Evolutionary conservation across 148 eudicot genomes (phyloP), one percentile per base, ranked within the genome.

Genomic region (Rhododendron vialii): DNA sequence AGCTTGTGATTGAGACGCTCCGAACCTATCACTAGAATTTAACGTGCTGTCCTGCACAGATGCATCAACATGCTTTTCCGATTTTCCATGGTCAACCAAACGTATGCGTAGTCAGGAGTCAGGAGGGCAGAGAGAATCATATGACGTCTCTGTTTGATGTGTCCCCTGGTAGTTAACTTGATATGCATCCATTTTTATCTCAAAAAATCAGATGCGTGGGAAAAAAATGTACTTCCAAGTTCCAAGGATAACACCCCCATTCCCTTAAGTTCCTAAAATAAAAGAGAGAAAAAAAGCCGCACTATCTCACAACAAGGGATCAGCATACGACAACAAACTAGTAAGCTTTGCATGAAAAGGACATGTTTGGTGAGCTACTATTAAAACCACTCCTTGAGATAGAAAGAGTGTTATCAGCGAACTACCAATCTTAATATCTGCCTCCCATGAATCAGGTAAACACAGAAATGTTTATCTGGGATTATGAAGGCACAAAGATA

Each of bases 391-490:
- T 85, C 80, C 84, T 65, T 86, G 71, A 83, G 87, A 55, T 83
- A 41, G 18, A 71, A 71, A 89, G 89, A 69, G 91, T 57, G 92
- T 81, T 87, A 90, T 88, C 90, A 92, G 90, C 92, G 82, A 89
- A 86, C 91, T 89, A 51, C 91, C 88, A 84, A 74, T 57, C 36
- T 85, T 22, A 81, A 43, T 91, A 24, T 92, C 51, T 73, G 88
- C 90, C 92, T 89, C 90, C 89, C 89, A 93, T 89, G 92, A 91
- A 90, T 89, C 92, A 90, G 83, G 87, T 88, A 90, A 90, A 88
- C 87, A 88, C 84, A 38, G 18, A 84, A 38, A 80, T 30, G 79
- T 57, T 89, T 83, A 84, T 36, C 84, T 87, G 91, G 90, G 91
- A 91, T 91, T 89, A 91, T 89, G 89, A 89, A 90, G 94, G 92